phyloP scores from a whole-genome alignment of 164 flowering plant species.

The Berberis vulgaris region DNA sequence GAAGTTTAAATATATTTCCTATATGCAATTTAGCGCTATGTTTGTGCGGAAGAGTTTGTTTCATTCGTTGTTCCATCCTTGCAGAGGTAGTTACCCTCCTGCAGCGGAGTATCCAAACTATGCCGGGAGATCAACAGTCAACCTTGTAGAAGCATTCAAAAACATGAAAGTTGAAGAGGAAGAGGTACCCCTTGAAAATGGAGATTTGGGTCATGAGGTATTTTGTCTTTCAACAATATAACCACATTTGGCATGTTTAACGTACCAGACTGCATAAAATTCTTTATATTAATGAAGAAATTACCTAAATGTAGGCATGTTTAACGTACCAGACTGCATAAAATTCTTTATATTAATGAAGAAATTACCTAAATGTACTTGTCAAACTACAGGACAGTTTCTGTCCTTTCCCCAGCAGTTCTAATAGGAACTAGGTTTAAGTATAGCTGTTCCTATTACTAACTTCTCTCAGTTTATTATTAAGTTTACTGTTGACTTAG shows the following conservation, averaged over 20 bases:
- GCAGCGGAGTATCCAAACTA: conserved; percentile 38
- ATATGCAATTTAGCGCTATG: too few relatives aligned
- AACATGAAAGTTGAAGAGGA: conserved; percentile 37
- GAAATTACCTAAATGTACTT: too few relatives aligned
- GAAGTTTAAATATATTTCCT: too few relatives aligned
- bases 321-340: neutral
- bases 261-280: neutral
- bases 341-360: neutral
- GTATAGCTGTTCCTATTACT: too few relatives aligned
- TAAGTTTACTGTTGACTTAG: too few relatives aligned
- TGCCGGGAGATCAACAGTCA: conserved; percentile 30
- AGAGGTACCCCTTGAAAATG: conserved; percentile 40
- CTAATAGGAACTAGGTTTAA: too few relatives aligned
- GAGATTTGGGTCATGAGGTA: conserved; percentile 42
- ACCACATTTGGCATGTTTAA: neutral
- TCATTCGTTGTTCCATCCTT: conserved; percentile 2
- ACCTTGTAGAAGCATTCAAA: conserved; percentile 48
- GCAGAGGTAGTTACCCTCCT: conserved; percentile 39
- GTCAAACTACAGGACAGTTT: too few relatives aligned
- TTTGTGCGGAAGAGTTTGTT: neutral
- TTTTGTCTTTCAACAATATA: neutral
- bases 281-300: neutral
- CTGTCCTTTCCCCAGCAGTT: too few relatives aligned
- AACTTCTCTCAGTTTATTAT: too few relatives aligned
- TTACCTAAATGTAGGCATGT: too few relatives aligned